phyloP scores from a whole-genome alignment of 1,284 basidiomycete species.

The Austroboletus niveus region DNA sequence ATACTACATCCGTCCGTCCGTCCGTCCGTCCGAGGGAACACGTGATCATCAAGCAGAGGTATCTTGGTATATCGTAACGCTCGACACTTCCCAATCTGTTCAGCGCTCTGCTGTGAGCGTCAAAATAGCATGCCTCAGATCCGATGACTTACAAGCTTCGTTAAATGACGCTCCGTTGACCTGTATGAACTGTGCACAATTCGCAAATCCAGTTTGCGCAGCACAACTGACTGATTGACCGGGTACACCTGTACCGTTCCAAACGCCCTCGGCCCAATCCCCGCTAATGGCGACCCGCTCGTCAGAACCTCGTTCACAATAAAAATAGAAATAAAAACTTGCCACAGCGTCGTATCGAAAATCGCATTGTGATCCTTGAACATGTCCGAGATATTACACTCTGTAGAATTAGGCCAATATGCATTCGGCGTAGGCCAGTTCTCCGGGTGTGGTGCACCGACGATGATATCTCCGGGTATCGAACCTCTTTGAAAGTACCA shows the following conservation, averaged over 20 bases:
- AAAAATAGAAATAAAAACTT: conserved; percentile 29
- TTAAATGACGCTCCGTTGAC: conserved; percentile 67
- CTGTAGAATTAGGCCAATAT: conserved; percentile 66
- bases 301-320: conserved; percentile 6
- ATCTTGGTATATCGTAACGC: conserved; percentile 64
- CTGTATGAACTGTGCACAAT: conserved; percentile 75
- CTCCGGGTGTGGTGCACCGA: conserved; percentile 63
- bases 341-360: conserved; percentile 82
- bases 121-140: neutral
- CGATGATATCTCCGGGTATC: conserved; percentile 74
- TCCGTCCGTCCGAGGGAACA: neutral
- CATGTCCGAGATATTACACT: conserved; percentile 72
- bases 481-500: conserved; percentile 76
- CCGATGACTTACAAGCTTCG: conserved; percentile 71
- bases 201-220: conserved; percentile 73
- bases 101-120: conserved; percentile 4
- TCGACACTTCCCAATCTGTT: conserved; percentile 71
- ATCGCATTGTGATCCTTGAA: conserved; percentile 77
- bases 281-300: conserved; percentile 48
- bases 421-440: conserved; percentile 77
- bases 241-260: conserved; percentile 66
- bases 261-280: conserved; percentile 84
- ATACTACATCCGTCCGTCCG: too few relatives aligned
- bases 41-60: conserved; percentile 17
- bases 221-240: conserved; percentile 84